A percentile compares a stretch with the other conserved stretches of the same genome.
phyloP scores from a whole-genome alignment of 306 rosid genomes.

The Casuarina equisetifolia region DNA sequence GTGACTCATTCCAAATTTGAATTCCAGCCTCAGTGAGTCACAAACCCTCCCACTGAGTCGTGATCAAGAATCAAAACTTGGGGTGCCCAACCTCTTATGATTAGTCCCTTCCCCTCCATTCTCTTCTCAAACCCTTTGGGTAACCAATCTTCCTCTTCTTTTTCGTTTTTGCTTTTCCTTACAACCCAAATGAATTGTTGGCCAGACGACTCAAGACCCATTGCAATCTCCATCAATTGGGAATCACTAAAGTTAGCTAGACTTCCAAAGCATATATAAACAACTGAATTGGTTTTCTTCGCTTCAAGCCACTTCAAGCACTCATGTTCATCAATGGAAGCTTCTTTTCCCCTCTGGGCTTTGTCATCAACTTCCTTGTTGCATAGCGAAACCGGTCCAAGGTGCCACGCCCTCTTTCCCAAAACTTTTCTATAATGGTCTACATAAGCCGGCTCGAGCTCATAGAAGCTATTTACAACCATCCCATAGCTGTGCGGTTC shows the following conservation, averaged over 20 bases:
- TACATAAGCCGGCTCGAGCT: constrained; percentile 47
- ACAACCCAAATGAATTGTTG: constrained; percentile 51
- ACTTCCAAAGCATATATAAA: constrained; percentile 54
- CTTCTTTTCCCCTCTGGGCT: constrained; percentile 14
- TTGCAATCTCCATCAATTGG: constrained; percentile 51
- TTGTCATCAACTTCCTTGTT: constrained; percentile 2
- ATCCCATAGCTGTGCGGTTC: constrained; percentile 41
- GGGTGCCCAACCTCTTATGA: constrained; percentile 52
- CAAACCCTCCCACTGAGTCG: constrained; percentile 33
- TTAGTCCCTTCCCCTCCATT: constrained; percentile 34
- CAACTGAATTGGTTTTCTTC: constrained; percentile 38
- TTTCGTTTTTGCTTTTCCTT: constrained; percentile 1
- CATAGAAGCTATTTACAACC: constrained; percentile 53
- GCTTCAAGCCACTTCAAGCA: constrained; percentile 41
- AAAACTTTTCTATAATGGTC: constrained; percentile 36
- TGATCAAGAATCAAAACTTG: constrained; percentile 35
- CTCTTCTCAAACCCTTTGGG: constrained; percentile 42
- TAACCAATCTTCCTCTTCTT: constrained; percentile 16
- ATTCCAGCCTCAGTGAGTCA: constrained; percentile 50
- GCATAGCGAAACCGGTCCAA: constrained; percentile 53
- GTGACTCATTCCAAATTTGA: constrained; percentile 30
- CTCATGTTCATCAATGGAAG: neutral
- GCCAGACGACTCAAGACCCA: constrained; percentile 44
- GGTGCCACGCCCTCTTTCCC: constrained; percentile 49
- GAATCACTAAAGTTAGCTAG: constrained; percentile 21